These are phyloP conservation scores for Macrolepiota fuliginosa DNA, from an alignment of 768 basidiomycete genomes.

Conservation along the genomic window DNA sequence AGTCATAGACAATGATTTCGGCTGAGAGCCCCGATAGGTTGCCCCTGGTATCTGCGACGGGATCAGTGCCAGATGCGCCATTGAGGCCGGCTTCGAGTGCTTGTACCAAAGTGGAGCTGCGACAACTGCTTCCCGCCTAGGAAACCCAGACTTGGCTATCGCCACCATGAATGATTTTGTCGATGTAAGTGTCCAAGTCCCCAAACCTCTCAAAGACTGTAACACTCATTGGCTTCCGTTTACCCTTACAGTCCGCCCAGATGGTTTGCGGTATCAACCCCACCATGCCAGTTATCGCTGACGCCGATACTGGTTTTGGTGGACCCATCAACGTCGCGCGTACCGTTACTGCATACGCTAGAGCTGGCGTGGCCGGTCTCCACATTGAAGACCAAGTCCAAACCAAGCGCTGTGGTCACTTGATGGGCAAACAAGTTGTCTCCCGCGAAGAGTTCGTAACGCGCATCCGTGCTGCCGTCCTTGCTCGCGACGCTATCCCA, in stretches of 20 bases:
- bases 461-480: slow-evolving; percentile 73
- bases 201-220: not conserved
- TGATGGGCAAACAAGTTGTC: slow-evolving; percentile 79
- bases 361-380: slow-evolving; percentile 67
- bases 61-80: slow-evolving; percentile 68
- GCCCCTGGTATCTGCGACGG: slow-evolving; percentile 74
- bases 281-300: slow-evolving; percentile 68
- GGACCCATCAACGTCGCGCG: slow-evolving; percentile 76
- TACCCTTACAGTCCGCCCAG: slow-evolving; percentile 45
- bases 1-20: not conserved
- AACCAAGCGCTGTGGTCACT: slow-evolving; percentile 76
- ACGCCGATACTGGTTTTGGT: slow-evolving; percentile 77
- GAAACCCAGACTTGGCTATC: slow-evolving; percentile 73
- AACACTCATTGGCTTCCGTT: not conserved
- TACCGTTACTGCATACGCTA: slow-evolving; percentile 64
- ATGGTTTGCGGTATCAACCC: slow-evolving; percentile 70
- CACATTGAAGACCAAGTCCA: slow-evolving; percentile 84
- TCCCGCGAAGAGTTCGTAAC: slow-evolving; percentile 72
- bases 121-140: slow-evolving; percentile 74
- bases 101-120: slow-evolving; percentile 79
- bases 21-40: slow-evolving; percentile 33
- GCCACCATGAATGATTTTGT: slow-evolving; percentile 77
- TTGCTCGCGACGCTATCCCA: slow-evolving; percentile 71
- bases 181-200: slow-evolving; percentile 33
- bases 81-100: slow-evolving; percentile 75